Evolutionary conservation across 2,329 filamentous ascomycete genomes (phyloP).

Genomic region (Cordyceps cateniannulata): DNA sequence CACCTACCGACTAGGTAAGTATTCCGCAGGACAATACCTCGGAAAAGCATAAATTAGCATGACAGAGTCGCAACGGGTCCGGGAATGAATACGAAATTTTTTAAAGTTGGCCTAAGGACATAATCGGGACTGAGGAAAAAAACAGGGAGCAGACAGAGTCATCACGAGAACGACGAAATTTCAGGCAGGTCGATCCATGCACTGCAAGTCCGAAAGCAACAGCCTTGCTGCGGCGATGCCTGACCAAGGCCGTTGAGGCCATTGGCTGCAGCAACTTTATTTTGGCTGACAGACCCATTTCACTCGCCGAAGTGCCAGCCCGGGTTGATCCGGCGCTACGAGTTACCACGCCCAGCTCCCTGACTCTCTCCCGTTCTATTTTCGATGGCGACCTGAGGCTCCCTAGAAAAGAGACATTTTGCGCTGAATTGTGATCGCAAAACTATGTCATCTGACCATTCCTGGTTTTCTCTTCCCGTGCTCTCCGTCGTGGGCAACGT

Average conservation of each 20-base stretch:
- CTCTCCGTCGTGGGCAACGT: background rate
- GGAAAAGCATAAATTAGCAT: background rate
- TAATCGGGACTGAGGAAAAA: background rate
- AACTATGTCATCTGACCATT: background rate
- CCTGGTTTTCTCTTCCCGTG: background rate
- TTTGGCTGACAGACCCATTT: background rate
- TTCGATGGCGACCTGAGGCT: conserved; percentile 9
- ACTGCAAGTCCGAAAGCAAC: background rate
- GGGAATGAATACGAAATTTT: background rate
- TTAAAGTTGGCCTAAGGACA: background rate
- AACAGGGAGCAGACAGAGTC: background rate
- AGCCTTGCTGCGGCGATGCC: background rate
- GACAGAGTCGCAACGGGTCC: background rate
- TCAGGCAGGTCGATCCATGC: background rate
- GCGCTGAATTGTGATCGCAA: conserved; percentile 4
- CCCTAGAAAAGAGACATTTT: background rate
- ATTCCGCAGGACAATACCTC: background rate
- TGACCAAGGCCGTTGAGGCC: background rate
- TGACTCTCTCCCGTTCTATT: conserved; percentile 6
- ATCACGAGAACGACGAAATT: background rate
- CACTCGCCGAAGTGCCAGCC: background rate
- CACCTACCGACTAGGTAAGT: too few species aligned
- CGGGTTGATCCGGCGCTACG: conserved; percentile 9
- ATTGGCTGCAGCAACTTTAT: background rate
- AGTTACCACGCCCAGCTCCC: background rate